A percentile compares a stretch with the other conserved stretches of the same genome.
These are phyloP conservation scores for Sporisorium exsertum DNA, from an alignment of 1,284 basidiomycete genomes.

Conservation along the genomic window DNA sequence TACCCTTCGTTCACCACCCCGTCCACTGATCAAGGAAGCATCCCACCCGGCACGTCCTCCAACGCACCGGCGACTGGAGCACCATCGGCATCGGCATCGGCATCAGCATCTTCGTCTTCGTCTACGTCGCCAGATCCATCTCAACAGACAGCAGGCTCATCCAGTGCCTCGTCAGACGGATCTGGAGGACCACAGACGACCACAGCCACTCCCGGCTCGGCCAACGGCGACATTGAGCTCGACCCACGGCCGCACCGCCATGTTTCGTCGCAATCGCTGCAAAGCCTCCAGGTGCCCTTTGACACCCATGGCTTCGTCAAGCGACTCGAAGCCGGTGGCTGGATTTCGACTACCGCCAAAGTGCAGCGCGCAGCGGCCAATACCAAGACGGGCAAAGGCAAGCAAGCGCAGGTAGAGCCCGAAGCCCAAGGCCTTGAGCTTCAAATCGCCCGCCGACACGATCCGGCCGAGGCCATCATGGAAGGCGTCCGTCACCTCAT, in stretches of 20 bases:
- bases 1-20: constrained; percentile 44
- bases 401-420: constrained; percentile 23
- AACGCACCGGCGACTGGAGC: constrained; percentile 5
- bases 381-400: constrained; percentile 19
- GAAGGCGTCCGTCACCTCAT: constrained; percentile 84
- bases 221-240: constrained; percentile 20
- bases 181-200: constrained; percentile 12
- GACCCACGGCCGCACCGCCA: constrained; percentile 31
- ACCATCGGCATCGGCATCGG: not conserved
- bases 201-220: not conserved
- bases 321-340: constrained; percentile 59
- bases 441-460: constrained; percentile 54
- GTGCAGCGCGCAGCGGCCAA: constrained; percentile 14
- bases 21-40: constrained; percentile 14
- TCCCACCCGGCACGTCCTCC: constrained; percentile 10
- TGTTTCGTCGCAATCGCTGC: constrained; percentile 35
- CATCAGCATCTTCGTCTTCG: not conserved
- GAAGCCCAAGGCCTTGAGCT: constrained; percentile 20
- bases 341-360: constrained; percentile 34
- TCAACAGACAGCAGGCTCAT: constrained; percentile 11
- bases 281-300: constrained; percentile 58
- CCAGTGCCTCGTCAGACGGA: constrained; percentile 13
- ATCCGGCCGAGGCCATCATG: constrained; percentile 76
- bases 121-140: constrained; percentile 14
- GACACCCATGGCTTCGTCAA: constrained; percentile 63